Evolutionary conservation across 345 rosid genomes (phyloP), one percentile per base, ranked within the genome.

Genomic region (Salix suchowensis): DNA sequence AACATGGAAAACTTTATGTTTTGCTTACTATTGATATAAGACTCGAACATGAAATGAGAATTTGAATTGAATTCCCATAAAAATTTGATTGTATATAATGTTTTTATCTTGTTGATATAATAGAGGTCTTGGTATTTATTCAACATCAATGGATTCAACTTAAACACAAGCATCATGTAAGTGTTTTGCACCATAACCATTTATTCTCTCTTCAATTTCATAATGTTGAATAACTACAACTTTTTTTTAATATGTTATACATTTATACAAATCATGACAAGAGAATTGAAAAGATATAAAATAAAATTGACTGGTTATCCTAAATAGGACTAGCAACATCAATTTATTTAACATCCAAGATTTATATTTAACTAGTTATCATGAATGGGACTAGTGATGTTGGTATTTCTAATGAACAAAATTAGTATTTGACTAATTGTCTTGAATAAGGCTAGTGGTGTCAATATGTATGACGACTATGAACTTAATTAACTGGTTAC

Each of bases 91-190:
- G 4, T 54, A 21, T 54, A 54, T 54, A 4, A 54, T 54, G 4
- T 21, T 1, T 52, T 52, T 6, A 0, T 54, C 0, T 0, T 8
- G 1, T 21, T 21, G 2, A 0, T 8, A 54, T 0, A 8, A 0
- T 0, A 54, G 1, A 3, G 26, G 0, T 0, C 0, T 2, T 1
- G 21, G 1, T 0, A 54, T 54, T 8, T 1, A 54, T 0, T 54
- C 0, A 54, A 1, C 0, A 54, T 0, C 3, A 0, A 0, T 0
- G 1, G 0, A 54, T 21, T 54, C 0, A 21, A 0, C 0, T 54
- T 0, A 0, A 54, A 3, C 1, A 19, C 10, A 21, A 7, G 23
- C 4, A n/a, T 0, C 0, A 21, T 0, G 0, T 2, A 7, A 0
- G 5, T 54, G 10, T 1, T 21, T 0, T 54, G 1, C 1, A 21